Evolutionary conservation across 257 asterid genomes (phyloP).

Genomic region (Paraleonurus japonicus): DNA sequence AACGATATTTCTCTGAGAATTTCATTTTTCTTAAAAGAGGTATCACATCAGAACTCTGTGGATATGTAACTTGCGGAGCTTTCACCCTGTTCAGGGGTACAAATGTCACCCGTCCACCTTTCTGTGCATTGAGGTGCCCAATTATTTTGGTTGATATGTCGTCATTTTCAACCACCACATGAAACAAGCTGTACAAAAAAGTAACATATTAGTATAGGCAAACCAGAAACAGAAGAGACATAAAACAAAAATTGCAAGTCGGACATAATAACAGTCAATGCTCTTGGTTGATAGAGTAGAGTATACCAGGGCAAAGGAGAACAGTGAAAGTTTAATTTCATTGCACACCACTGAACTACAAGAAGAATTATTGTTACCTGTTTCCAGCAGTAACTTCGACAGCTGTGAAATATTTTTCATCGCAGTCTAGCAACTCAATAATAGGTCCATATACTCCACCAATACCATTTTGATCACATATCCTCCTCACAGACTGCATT

Average conservation of each 20-base stretch:
- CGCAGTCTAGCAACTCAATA: slow-evolving; percentile 90
- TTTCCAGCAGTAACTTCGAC: slow-evolving; percentile 99
- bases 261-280: not conserved
- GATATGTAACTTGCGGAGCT: slow-evolving; percentile 75
- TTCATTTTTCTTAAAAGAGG: slow-evolving; percentile 79
- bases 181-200: slow-evolving; percentile 68
- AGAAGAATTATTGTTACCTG: slow-evolving; percentile 48
- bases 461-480: slow-evolving; percentile 47
- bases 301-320: not conserved
- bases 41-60: slow-evolving; percentile 81
- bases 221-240: slow-evolving; percentile 16
- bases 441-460: slow-evolving; percentile 88
- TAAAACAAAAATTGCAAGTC: not conserved
- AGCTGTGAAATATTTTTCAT: slow-evolving; percentile 90
- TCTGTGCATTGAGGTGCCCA: slow-evolving; percentile 87
- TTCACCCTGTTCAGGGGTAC: slow-evolving; percentile 96
- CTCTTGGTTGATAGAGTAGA: slow-evolving; percentile 2
- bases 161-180: slow-evolving; percentile 91
- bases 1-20: slow-evolving; percentile 46
- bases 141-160: slow-evolving; percentile 86
- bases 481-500: slow-evolving; percentile 75
- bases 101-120: slow-evolving; percentile 97
- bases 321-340: slow-evolving; percentile 2
- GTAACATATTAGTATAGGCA: slow-evolving; percentile 16
- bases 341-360: slow-evolving; percentile 9